phyloP scores from a whole-genome alignment of 139 green algal species.

The Monoraphidium neglectum region DNA sequence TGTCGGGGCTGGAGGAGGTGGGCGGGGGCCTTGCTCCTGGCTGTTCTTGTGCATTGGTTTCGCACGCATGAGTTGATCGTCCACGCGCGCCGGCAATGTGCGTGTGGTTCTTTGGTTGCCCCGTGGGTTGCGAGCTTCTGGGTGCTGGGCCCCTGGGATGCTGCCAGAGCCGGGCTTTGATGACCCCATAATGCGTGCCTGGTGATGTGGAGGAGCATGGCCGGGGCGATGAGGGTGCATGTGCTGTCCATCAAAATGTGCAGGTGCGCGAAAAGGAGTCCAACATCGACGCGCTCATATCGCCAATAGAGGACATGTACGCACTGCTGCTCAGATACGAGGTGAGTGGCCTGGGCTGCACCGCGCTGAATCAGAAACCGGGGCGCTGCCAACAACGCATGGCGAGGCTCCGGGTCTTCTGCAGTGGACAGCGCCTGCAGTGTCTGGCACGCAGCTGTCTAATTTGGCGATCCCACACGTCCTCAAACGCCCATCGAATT shows the following conservation, averaged over 20 bases:
- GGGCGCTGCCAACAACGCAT: too few species aligned
- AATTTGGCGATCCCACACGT: too few species aligned
- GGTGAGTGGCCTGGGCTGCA: neutral
- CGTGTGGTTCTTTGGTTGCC: too few species aligned
- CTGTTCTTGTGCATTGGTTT: neutral
- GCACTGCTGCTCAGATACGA: slow-evolving; percentile 86
- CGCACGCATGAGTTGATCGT: too few species aligned
- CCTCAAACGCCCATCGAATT: too few species aligned
- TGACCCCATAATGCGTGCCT: neutral
- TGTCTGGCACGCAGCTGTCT: too few species aligned
- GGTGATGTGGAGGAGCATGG: neutral
- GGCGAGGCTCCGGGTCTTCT: too few species aligned
- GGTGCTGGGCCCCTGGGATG: too few species aligned
- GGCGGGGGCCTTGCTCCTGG: neutral
- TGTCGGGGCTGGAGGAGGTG: slow-evolving; percentile 85
- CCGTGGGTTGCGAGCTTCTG: too few species aligned
- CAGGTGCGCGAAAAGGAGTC: slow-evolving; percentile 85
- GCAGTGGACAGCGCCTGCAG: too few species aligned
- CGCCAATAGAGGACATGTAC: slow-evolving; percentile 96
- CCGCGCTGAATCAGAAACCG: neutral
- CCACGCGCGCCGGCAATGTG: too few species aligned
- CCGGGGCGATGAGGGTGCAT: neutral
- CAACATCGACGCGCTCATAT: slow-evolving; percentile 84
- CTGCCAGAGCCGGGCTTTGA: too few species aligned
- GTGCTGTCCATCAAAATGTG: neutral